These are phyloP conservation scores for Triticum turgidum DNA, from an alignment of 176 grass and related monocot genomes.

Conservation along the genomic window DNA sequence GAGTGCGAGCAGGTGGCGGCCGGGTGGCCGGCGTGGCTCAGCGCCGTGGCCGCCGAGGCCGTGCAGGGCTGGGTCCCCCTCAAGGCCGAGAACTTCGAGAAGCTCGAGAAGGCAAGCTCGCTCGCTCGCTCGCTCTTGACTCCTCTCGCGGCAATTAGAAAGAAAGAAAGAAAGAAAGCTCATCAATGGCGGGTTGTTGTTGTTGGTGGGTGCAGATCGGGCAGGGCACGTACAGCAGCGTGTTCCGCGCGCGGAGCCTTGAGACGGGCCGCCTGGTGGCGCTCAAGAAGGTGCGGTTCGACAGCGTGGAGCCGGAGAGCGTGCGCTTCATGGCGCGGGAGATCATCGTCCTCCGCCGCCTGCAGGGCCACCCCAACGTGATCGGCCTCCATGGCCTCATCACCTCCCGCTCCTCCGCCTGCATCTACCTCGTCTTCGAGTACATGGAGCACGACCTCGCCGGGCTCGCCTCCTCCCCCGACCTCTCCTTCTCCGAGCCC, in stretches of 20 bases:
- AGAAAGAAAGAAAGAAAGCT: neutral
- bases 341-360: conserved; percentile 52
- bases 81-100: conserved; percentile 75
- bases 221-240: conserved; percentile 65
- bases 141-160: neutral
- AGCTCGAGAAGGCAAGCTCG: conserved; percentile 70
- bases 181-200: neutral
- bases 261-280: conserved; percentile 38
- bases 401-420: conserved; percentile 40
- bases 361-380: conserved; percentile 49
- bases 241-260: conserved; percentile 42
- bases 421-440: conserved; percentile 90
- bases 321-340: conserved; percentile 66
- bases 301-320: conserved; percentile 61
- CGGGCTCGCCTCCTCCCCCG: conserved; percentile 53
- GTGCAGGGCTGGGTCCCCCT: conserved; percentile 90
- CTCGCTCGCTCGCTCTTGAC: neutral
- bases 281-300: conserved; percentile 74
- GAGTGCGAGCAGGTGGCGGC: conserved; percentile 71
- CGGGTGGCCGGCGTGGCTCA: conserved; percentile 90
- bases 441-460: conserved; percentile 98
- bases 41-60: conserved; percentile 86
- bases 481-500: conserved; percentile 44
- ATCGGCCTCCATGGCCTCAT: conserved; percentile 44
- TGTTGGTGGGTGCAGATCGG: conserved; percentile 27